phyloP scores from a whole-genome alignment of 2,329 filamentous ascomycete genomes.

The Sphaerulina vaccinii region DNA sequence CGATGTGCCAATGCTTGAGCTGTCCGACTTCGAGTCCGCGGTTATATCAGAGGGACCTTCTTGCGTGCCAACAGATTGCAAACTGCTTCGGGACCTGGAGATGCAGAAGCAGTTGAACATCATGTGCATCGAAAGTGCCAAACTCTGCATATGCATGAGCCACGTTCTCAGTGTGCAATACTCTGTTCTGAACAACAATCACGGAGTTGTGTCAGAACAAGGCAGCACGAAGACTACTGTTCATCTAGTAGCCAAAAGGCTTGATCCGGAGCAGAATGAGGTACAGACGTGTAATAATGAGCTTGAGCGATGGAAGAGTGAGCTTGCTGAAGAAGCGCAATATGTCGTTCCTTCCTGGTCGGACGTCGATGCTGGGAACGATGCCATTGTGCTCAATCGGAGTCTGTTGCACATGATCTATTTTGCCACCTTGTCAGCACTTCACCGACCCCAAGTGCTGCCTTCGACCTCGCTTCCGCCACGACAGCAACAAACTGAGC shows the following conservation, averaged over 20 bases:
- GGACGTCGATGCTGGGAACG: conserved; percentile 60
- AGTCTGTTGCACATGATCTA: conserved; percentile 93
- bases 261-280: conserved; percentile 75
- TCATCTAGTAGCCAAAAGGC: conserved; percentile 89
- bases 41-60: conserved; percentile 62
- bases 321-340: conserved; percentile 68
- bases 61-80: conserved; percentile 68
- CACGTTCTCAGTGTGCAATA: conserved; percentile 89
- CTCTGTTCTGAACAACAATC: conserved; percentile 82
- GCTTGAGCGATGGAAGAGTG: conserved; percentile 72
- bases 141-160: conserved; percentile 84
- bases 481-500: conserved; percentile 56
- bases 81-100: conserved; percentile 65
- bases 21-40: conserved; percentile 80
- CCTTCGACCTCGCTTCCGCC: conserved; percentile 58
- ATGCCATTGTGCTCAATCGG: conserved; percentile 66
- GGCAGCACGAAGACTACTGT: conserved; percentile 68
- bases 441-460: conserved; percentile 88
- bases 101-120: conserved; percentile 77
- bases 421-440: conserved; percentile 83
- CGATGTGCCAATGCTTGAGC: conserved; percentile 83
- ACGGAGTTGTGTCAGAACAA: conserved; percentile 68
- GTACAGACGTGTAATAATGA: conserved; percentile 77
- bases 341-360: conserved; percentile 59
- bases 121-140: conserved; percentile 90